These are phyloP conservation scores for Lipomyces orientalis DNA, from an alignment of 805 yeast genomes.

Conservation along the genomic window DNA sequence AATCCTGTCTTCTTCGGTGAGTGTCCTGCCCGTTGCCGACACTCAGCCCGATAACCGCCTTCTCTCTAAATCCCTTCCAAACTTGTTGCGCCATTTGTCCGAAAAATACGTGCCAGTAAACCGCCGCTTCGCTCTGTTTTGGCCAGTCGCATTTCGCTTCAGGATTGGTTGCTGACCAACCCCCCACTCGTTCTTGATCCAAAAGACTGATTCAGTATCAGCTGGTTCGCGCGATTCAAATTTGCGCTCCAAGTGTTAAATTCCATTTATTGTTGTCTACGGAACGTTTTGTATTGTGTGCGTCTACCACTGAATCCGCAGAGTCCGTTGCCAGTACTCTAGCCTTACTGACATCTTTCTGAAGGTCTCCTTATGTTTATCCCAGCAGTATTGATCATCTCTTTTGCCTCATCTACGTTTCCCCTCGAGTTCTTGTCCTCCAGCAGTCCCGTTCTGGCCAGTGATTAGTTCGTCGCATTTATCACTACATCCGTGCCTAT, in stretches of 20 bases:
- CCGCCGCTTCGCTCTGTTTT: not conserved
- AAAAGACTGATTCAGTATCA: not conserved
- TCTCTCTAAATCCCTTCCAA: not conserved
- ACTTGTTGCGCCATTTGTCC: not conserved
- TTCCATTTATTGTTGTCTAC: not conserved
- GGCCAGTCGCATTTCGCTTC: not conserved
- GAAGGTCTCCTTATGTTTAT: not conserved
- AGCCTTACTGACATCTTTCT: not conserved
- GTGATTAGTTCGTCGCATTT: not conserved
- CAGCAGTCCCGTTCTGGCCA: slow-evolving; percentile 7
- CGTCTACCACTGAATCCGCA: not conserved
- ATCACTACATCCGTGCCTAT: slow-evolving; percentile 1
- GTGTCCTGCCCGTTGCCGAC: not conserved
- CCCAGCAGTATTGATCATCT: not conserved
- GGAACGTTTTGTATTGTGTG: not conserved
- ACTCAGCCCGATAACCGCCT: not conserved
- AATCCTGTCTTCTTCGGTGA: not conserved
- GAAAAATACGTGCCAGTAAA: not conserved
- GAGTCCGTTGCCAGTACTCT: not conserved
- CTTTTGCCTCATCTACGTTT: not conserved
- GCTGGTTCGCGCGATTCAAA: not conserved
- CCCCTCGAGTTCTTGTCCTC: not conserved
- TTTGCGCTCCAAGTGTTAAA: not conserved
- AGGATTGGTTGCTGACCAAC: not conserved
- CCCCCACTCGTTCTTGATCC: not conserved